Base-by-base conservation (phyloP, 768 basidiomycete genomes). In the Ephemerocybe angulata region DNA sequence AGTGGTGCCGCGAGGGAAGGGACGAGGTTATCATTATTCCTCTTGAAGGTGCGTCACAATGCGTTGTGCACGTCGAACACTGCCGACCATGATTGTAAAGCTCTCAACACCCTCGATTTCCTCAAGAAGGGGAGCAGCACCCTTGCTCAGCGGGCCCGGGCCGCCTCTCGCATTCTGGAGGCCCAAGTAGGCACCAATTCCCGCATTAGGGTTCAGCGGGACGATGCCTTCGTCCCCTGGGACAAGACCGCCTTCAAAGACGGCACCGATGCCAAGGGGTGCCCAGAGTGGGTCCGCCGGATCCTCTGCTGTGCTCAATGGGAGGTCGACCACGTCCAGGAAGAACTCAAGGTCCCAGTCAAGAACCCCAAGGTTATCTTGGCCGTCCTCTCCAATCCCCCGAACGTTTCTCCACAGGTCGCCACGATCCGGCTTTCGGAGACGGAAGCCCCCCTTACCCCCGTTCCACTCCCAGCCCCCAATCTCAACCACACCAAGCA, bases 91-190 rank as follows among this genome's bases (percentile, higher is more conserved):
- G 15, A 22, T 12, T 37, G 35, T 30, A 48, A 24, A 96, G 93
- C 88, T 8, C 78, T 97, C 25, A 95, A 93, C 63, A 95, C 93
- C 0, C 79, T 97, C 2, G 94, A 97, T 65, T 73, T 95, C 1
- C 81, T 96, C 64, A 97, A 97, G 80, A 97, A 96, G 66, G 93
- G 93, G 1, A 84, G 86, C 0, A 88, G 79, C 25, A 72, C 82
- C 0, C 78, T 93, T 11, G 91, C 93, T 0, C 83, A 89, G 64
- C 84, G 86, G 25, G 93, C 93, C 1, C 88, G 94, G 21, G 78
- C 87, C 0, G 94, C 93, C 12, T 93, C 93, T 11, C 86, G 94
- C 22, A 85, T 93, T 50, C 80, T 97, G 40, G 94, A 97, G 68
- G 85, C 86, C 1, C 87, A 91, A 68, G 90, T 93, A 35, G 91